phyloP scores from a whole-genome alignment of 345 rosid species.

The Dipteronia sinensis region DNA sequence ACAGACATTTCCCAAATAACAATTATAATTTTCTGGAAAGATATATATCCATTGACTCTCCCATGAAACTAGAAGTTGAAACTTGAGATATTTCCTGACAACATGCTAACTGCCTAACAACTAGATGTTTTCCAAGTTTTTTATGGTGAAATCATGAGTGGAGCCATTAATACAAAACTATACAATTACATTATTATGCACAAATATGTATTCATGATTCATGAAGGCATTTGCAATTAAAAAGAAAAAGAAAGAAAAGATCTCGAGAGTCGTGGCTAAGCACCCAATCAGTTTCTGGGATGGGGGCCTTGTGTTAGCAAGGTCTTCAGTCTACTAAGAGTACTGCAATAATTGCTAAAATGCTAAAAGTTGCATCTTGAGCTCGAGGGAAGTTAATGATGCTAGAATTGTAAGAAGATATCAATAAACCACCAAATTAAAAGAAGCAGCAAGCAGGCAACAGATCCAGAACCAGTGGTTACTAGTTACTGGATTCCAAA shows the following conservation, averaged over 20 bases:
- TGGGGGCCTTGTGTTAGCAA: not conserved
- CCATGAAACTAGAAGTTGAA: not conserved
- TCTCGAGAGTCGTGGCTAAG: not conserved
- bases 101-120: not conserved
- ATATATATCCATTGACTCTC: not conserved
- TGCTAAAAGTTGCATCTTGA: not conserved
- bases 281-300: not conserved
- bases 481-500: not conserved
- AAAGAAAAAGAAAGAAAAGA: not conserved
- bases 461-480: not conserved
- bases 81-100: not conserved
- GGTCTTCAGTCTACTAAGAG: not conserved
- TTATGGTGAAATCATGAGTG: not conserved
- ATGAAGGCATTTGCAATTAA: not conserved
- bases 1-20: not conserved
- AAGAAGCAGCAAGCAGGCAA: not conserved
- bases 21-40: not conserved
- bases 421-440: not conserved
- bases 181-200: not conserved
- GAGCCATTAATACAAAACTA: not conserved
- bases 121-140: constrained; percentile 3
- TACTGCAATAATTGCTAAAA: not conserved
- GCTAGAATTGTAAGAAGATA: constrained; percentile 2
- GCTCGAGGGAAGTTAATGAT: not conserved
- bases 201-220: not conserved